phyloP scores from a whole-genome alignment of 192 early-diverging fungal genomes.

The Diversispora epigaea region DNA sequence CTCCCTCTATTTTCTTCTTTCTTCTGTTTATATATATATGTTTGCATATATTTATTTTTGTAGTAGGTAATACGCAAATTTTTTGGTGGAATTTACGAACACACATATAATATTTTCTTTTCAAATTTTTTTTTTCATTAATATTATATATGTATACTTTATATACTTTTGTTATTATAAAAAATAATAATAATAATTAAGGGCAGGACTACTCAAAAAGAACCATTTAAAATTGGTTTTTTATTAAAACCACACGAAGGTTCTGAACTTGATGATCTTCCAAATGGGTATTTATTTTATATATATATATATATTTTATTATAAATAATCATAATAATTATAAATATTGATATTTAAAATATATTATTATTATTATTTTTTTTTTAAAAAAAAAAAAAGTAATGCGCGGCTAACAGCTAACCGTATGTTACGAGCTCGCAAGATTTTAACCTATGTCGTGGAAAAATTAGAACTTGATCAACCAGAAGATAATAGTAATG shows the following conservation, averaged over 20 bases:
- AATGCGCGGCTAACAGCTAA: slow-evolving; percentile 80
- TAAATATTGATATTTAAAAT: neutral
- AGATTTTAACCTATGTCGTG: slow-evolving; percentile 79
- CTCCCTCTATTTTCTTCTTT: too few relatives aligned
- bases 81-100: too few relatives aligned
- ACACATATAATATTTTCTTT: too few relatives aligned
- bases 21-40: too few relatives aligned
- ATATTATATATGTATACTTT: too few relatives aligned
- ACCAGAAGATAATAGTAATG: neutral
- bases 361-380: slow-evolving; percentile 17
- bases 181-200: slow-evolving; percentile 27
- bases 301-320: neutral
- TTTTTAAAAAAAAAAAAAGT: slow-evolving; percentile 34
- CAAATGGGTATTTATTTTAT: slow-evolving; percentile 47
- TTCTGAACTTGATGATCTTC: slow-evolving; percentile 53
- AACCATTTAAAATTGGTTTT: slow-evolving; percentile 83
- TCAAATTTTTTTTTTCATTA: too few relatives aligned
- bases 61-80: too few relatives aligned
- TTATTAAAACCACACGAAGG: slow-evolving; percentile 64
- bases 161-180: neutral
- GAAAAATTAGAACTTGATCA: slow-evolving; percentile 71
- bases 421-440: slow-evolving; percentile 83
- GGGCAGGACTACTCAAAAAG: slow-evolving; percentile 69
- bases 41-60: too few relatives aligned
- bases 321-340: too few relatives aligned